Evolutionary conservation across 2,329 filamentous ascomycete genomes (phyloP), one percentile per base, ranked within the genome.

Genomic region (Cytospora leucostoma): DNA sequence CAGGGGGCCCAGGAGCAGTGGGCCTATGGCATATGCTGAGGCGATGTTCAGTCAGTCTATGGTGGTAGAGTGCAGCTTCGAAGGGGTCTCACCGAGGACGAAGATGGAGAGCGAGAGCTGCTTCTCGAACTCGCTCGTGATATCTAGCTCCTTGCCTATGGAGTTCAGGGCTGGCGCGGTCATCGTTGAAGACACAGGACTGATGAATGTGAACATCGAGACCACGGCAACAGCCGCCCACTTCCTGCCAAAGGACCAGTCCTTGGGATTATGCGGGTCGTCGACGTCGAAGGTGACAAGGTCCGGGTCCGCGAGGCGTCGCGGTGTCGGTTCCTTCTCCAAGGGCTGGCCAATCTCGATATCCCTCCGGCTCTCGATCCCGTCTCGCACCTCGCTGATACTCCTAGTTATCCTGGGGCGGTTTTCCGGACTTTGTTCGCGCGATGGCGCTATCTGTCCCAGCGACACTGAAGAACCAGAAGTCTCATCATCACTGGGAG

Each of bases 81-180:
- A 17, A 49, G 15, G 13, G 33, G 2, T 7, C 59, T 44, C 34
- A 65, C 63, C 63, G 11, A 85, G 74, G 17, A 86, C 74, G 66
- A 85, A 86, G 55, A 84, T 78, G 1, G 82, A 84, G 47, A 86
- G 74, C 2, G 76, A 77, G 10, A 83, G 70, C 49, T 78, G 75
- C 3, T 74, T 73, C 47, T 78, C 72, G 19, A 81, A 72, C 11
- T 66, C 71, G 47, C 71, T 71, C 2, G 69, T 70, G 38, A 83
- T 78, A 12, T 75, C 61, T 11, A 83, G 71, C 13, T 82, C 79
- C 1, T 70, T 67, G 5, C 74, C 74, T 32, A 83, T 77, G 6
- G 74, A 69, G 7, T 60, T 47, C 3, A 72, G 57, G 11, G 73
- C 73, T 10, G 74, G 74, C 19, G 74, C 74, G 19, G 71, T 72